Base-by-base conservation (phyloP, 2,329 filamentous ascomycete species). In the Pseudogymnoascus sp. region DNA sequence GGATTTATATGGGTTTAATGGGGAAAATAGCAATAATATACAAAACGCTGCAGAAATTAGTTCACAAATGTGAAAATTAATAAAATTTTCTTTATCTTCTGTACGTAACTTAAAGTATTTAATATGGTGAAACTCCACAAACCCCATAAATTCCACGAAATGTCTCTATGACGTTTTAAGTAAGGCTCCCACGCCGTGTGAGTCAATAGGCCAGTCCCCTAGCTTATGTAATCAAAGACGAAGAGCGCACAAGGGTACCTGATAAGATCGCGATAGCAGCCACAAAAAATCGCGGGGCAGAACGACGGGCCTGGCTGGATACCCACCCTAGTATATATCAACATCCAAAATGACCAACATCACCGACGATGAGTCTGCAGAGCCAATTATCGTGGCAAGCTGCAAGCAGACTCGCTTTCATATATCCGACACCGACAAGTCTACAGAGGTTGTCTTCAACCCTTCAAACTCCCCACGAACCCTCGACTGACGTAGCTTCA, bases 401-500 rank as follows among this genome's bases (percentile, higher is more conserved):
- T 71, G 69, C 59, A 73, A 73, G 61, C 71, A 73, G 60, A 73
- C 71, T 4, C 64, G 71, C 55, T 73, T 73, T 35, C 66, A 73
- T 41, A 72, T 73, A 11, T 66, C 71, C 38, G 69, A 67, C 60
- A 71, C 71, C 2, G 68, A 70, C 6, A 59, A 21, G 16, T 45
- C 52, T 39, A 12, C 29, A 37, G 43, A 45, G 19, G n/a, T 43
- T 33, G 7, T 31, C 21, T 10, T 33, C 3, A 49, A 29, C 0
- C 6, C 39, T 19, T 16, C 23, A 66, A 37, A 29, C 29, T 14
- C 31, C 35, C 11, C 19, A 45, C n/a, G 10, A 6, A n/a, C 8
- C 52, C 12, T 60, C 39, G 49, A 11, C 41, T 45, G 10, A 43
- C 14, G 38, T 29, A 88, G 85, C 78, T 90, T 61, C 85, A 89